Evolutionary conservation across 257 asterid genomes (phyloP), one percentile per base, ranked within the genome.

Genomic region (Solanum acaule): DNA sequence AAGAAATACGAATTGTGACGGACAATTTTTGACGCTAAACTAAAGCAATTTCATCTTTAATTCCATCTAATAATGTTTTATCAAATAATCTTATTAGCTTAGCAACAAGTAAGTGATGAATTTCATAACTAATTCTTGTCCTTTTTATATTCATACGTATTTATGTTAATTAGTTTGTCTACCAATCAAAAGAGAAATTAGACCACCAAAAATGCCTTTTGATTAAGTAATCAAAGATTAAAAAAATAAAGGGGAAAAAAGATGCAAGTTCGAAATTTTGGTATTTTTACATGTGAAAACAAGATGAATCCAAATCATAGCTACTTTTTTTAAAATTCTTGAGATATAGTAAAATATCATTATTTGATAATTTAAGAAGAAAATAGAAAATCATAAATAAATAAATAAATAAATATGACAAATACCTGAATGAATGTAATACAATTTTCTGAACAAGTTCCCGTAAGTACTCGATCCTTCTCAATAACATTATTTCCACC

Each of bases 361-460:
- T 70, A 15, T 10, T 70, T 70, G 40, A 68, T 27, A 68, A 68
- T 27, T 27, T 27, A 68, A 68, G 35, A 16, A 68, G 10, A 14
- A 27, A 68, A 12, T 27, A 68, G 76, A 10, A 68, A 63, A 70
- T 0, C 20, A 70, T 70, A 70, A 29, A 70, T 31, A 70, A 44
- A 70, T 70, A 70, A 29, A 70, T 31, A 70, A 44, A 44, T 12
- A 68, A 70, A 29, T 70, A 29, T 70, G 38, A 15, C 10, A 70
- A 35, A 44, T 89, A 95, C 99, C 98, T 94, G 95, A 83, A 94
- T 84, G 35, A 94, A 70, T 67, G 98, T 90, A 89, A 95, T 86
- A 68, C 90, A 84, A 31, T 94, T 95, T 88, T 93, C 93, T 68
- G 93, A 91, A 89, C 89, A 90, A 15, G 76, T 65, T 31, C 98